Conservation (phyloP, 129 eudicot species). For the Silybum marianum region DNA sequence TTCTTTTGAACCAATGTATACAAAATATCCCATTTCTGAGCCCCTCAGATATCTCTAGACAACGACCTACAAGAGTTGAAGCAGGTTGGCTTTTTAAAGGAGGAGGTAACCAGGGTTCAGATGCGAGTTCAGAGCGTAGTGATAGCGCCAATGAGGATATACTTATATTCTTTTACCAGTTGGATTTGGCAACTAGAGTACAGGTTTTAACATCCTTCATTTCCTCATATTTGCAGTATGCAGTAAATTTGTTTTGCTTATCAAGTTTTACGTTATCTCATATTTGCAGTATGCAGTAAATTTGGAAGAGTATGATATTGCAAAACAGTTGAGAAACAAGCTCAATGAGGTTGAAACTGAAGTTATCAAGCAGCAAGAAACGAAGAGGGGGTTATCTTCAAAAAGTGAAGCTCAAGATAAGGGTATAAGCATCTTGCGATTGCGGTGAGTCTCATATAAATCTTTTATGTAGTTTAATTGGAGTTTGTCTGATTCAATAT, state of each 20-base stretch:
- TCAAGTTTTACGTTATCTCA: neutral
- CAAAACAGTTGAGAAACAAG: slow-evolving; percentile 82
- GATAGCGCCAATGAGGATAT: slow-evolving; percentile 85
- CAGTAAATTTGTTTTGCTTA: slow-evolving; percentile 42
- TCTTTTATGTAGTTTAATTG: slow-evolving; percentile 4
- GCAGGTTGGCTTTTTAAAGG: slow-evolving; percentile 94
- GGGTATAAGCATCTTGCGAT: slow-evolving; percentile 79
- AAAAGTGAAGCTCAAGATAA: slow-evolving; percentile 93
- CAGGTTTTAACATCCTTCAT: no score
- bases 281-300: slow-evolving; percentile 81
- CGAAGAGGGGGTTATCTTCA: slow-evolving; percentile 66
- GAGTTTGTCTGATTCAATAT: neutral
- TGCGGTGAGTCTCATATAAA: slow-evolving; percentile 53
- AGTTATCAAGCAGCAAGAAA: slow-evolving; percentile 56
- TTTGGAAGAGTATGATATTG: slow-evolving; percentile 92
- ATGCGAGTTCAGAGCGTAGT: slow-evolving; percentile 80
- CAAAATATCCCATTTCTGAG: slow-evolving; percentile 27
- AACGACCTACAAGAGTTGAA: slow-evolving; percentile 45
- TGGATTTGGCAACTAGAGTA: slow-evolving; percentile 77
- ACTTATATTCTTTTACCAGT: slow-evolving; percentile 83
- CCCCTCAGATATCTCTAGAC: slow-evolving; percentile 30
- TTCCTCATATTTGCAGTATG: slow-evolving; percentile 60
- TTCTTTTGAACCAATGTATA: slow-evolving; percentile 37
- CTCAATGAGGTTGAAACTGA: slow-evolving; percentile 91
- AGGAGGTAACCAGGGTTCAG: slow-evolving; percentile 69